These are phyloP conservation scores for Fonsecaea multimorphosa DNA, from an alignment of 2,329 filamentous ascomycete species.

Conservation along the genomic window DNA sequence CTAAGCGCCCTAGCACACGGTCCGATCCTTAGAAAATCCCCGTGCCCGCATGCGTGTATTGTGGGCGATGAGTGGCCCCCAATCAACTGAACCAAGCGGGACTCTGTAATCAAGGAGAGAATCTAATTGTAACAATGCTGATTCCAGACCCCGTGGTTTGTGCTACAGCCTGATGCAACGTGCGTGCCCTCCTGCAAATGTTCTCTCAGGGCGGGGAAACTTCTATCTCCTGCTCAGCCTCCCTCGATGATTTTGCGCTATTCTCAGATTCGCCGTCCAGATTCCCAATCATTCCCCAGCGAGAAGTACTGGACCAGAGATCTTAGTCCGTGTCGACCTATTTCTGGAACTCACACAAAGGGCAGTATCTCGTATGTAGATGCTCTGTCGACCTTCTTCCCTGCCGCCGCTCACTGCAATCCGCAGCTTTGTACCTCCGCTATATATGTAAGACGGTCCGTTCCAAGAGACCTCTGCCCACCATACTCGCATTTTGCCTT, in stretches of 20 bases:
- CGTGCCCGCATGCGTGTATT: too few relatives aligned
- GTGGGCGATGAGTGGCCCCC: too few relatives aligned
- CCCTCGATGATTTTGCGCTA: not conserved
- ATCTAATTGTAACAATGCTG: not conserved
- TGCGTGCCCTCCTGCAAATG: not conserved
- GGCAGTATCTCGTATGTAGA: not conserved
- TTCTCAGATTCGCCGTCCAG: not conserved
- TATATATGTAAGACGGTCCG: not conserved
- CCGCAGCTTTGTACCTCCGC: not conserved
- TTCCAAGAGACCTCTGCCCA: not conserved
- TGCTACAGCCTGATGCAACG: not conserved
- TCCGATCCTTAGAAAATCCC: too few relatives aligned
- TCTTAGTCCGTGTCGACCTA: not conserved
- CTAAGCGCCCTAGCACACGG: too few relatives aligned
- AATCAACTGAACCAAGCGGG: too few relatives aligned
- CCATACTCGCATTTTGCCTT: not conserved
- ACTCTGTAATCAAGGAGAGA: not conserved
- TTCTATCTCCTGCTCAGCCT: not conserved
- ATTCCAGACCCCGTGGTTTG: not conserved
- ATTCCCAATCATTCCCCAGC: not conserved
- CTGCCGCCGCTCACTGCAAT: not conserved
- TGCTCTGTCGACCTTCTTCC: not conserved
- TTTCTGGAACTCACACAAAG: not conserved
- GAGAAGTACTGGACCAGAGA: not conserved
- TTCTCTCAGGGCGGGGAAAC: not conserved